Base-by-base conservation (phyloP, 179 eudicot genomes). In the Nepenthes alata region DNA sequence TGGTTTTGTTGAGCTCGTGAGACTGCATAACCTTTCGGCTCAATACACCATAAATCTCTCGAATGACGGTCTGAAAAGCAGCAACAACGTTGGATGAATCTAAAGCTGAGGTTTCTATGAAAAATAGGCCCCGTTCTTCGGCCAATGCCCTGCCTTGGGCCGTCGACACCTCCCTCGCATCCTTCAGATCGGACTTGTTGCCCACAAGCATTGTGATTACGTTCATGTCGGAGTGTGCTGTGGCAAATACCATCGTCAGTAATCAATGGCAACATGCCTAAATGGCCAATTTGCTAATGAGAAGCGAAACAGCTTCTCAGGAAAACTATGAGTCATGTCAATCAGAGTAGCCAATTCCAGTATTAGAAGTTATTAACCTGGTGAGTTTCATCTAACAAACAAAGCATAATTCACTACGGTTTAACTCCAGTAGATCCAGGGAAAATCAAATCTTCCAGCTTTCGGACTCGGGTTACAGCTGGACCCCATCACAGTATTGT, bases 161-260 rank as follows among this genome's bases (percentile, higher is more conserved):
- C 5, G 80, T 75, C 38, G 81, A 51, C 48, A 85, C 87, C 75
- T 85, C 87, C 45, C 90, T 78, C 10, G 69, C 77, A 53, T 80
- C 86, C 77, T 74, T 74, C 12, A 85, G 78, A 72, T 85, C 90
- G 0, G 83, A 73, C 65, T 85, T 85, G 76, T 85, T 85, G 7
- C 90, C 90, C 10, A 85, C 83, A 3, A 85, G 72, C 70, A 85
- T 80, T 1, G 85, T 80, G 16, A 82, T 87, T 38, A 85, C 87
- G 38, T 82, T 85, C 85, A 82, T 85, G 75, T 85, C 90, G 1
- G 85, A 85, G 47, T 85, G 78, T 77, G 90, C 90, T 85, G 89
- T 73, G 39, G 4, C 50, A 72, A 36, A 15, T 47, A 58, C 59
- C 59, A 16, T 25, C 25, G 25, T 39, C 16, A 54, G 13, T 7